Evolutionary conservation across 2,329 filamentous ascomycete species (phyloP).

Genomic region (Xylaria digitata): DNA sequence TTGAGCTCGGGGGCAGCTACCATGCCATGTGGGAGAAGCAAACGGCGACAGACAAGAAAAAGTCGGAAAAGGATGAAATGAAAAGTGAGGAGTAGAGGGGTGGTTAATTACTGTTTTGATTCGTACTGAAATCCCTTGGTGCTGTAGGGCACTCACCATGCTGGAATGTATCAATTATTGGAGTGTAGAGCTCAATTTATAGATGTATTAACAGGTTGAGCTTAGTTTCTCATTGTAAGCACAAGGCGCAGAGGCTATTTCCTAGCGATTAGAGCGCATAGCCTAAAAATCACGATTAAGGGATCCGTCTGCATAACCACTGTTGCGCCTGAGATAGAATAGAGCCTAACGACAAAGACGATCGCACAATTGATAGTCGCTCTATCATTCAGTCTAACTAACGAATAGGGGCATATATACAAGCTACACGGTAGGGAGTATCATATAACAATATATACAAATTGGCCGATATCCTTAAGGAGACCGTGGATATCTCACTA

Average conservation of each 20-base stretch:
- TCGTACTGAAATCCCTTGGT: constrained; percentile 2
- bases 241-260: background rate
- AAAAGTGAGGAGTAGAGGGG: constrained; percentile 27
- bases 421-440: background rate
- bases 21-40: constrained; percentile 66
- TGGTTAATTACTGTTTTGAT: constrained; percentile 21
- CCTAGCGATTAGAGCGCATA: background rate
- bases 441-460: constrained; percentile 12
- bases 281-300: no score
- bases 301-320: background rate
- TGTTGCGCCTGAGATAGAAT: no score
- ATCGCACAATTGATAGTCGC: background rate
- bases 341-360: background rate
- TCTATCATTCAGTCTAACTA: background rate
- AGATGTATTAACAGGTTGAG: constrained; percentile 11
- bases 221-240: background rate
- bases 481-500: constrained; percentile 1
- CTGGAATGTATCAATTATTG: constrained; percentile 7
- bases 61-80: constrained; percentile 35
- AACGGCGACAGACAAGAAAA: constrained; percentile 55
- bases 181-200: constrained; percentile 12
- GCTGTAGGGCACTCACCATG: background rate
- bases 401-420: background rate
- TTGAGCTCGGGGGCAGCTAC: constrained; percentile 60
- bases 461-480: background rate